These are phyloP conservation scores for Camillea tinctor DNA, from an alignment of 2,329 filamentous ascomycete species.

Conservation along the genomic window DNA sequence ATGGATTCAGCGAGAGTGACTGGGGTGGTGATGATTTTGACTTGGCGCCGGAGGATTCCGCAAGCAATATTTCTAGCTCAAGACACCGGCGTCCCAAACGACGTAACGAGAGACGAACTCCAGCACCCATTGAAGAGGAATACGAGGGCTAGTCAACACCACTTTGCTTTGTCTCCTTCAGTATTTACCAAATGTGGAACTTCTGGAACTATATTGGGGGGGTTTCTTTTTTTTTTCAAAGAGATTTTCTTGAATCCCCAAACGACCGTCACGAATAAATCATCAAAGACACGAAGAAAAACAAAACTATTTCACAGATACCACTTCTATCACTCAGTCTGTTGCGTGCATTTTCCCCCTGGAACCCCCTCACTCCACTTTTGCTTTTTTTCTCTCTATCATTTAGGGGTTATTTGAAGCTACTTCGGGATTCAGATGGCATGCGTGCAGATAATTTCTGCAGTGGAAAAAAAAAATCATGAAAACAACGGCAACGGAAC, in stretches of 20 bases:
- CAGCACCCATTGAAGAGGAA: constrained; percentile 69
- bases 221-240: not conserved
- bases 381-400: not conserved
- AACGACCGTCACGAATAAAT: not conserved
- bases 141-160: constrained; percentile 48
- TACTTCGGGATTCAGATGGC: too few relatives aligned
- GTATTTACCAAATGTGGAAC: not conserved
- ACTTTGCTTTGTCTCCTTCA: not conserved
- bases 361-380: not conserved
- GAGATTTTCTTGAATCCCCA: not conserved
- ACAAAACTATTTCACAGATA: not conserved
- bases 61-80: constrained; percentile 76
- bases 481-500: too few relatives aligned
- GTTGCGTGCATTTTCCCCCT: not conserved
- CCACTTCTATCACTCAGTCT: not conserved
- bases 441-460: too few relatives aligned
- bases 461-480: too few relatives aligned
- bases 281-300: not conserved
- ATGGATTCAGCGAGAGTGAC: constrained; percentile 55
- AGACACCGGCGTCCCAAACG: constrained; percentile 66
- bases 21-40: constrained; percentile 55
- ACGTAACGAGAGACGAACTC: constrained; percentile 67
- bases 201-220: not conserved
- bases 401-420: not conserved
- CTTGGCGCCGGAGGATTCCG: constrained; percentile 75